A percentile compares a stretch with the other conserved stretches of the same genome.
phyloP scores from a whole-genome alignment of 1,139 yeast species.

The Magnusiomyces suaveolens region DNA sequence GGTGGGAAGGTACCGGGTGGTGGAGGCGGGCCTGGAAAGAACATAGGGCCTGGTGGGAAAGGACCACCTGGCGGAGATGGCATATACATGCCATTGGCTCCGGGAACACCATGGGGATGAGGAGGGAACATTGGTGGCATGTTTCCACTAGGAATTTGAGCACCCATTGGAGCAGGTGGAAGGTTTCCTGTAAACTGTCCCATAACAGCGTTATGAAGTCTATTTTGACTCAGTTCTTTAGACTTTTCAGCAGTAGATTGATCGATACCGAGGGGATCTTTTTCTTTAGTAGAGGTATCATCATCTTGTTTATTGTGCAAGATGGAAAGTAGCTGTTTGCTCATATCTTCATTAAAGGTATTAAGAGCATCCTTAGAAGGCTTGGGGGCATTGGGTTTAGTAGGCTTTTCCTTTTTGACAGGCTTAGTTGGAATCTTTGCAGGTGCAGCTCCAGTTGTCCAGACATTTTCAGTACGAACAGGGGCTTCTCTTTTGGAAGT shows the following conservation, averaged over 20 bases:
- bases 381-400: not conserved
- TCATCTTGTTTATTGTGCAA: conserved; percentile 24
- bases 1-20: conserved; percentile 20
- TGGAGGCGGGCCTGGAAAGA: conserved; percentile 2
- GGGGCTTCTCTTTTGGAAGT: conserved; percentile 6
- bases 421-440: conserved; percentile 13
- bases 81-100: not conserved
- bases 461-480: conserved; percentile 16
- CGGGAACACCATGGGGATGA: conserved; percentile 11
- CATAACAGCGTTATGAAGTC: conserved; percentile 40
- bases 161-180: conserved; percentile 25
- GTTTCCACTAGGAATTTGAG: conserved; percentile 21
- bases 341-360: conserved; percentile 17
- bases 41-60: conserved; percentile 10
- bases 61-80: conserved; percentile 11
- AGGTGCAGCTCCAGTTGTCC: conserved; percentile 11
- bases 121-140: conserved; percentile 17
- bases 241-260: conserved; percentile 17
- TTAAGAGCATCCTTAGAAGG: not conserved
- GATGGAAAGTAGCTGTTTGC: conserved; percentile 36
- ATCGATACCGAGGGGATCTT: not conserved
- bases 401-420: not conserved
- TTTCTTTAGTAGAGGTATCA: not conserved
- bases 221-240: conserved; percentile 28
- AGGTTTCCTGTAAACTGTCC: conserved; percentile 31